phyloP scores from a whole-genome alignment of 1,284 basidiomycete genomes.

The Gomphus bonarii region DNA sequence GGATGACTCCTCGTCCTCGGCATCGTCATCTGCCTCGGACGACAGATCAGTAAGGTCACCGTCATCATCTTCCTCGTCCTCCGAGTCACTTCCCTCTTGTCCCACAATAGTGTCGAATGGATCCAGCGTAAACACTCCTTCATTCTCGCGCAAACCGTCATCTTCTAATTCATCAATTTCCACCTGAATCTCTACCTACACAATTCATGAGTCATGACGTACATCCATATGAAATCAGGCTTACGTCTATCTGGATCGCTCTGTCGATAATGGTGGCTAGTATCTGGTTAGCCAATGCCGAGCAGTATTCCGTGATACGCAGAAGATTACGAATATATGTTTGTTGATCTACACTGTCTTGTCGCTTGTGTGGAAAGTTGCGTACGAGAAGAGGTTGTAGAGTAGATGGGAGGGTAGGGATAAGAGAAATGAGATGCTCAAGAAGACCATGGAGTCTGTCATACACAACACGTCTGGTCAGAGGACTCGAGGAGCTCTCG shows the following conservation, averaged over 20 bases:
- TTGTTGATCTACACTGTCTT: constrained; percentile 70
- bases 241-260: constrained; percentile 89
- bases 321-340: constrained; percentile 92
- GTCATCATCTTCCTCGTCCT: constrained; percentile 45
- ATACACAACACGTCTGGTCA: constrained; percentile 80
- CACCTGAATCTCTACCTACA: constrained; percentile 91
- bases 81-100: constrained; percentile 51
- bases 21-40: constrained; percentile 54
- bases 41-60: constrained; percentile 55
- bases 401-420: constrained; percentile 83
- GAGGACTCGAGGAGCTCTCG: constrained; percentile 52
- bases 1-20: constrained; percentile 32
- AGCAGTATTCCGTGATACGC: constrained; percentile 80
- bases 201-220: constrained; percentile 8
- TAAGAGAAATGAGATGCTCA: constrained; percentile 74
- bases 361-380: constrained; percentile 91
- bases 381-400: constrained; percentile 78
- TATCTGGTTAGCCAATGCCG: constrained; percentile 80
- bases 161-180: constrained; percentile 90
- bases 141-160: constrained; percentile 44
- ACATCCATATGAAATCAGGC: constrained; percentile 21
- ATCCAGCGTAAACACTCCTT: constrained; percentile 66
- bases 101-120: constrained; percentile 77
- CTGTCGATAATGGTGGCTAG: constrained; percentile 82
- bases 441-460: constrained; percentile 82